phyloP scores from a whole-genome alignment of 1,284 basidiomycete genomes.

The Coriolopsis trogii region DNA sequence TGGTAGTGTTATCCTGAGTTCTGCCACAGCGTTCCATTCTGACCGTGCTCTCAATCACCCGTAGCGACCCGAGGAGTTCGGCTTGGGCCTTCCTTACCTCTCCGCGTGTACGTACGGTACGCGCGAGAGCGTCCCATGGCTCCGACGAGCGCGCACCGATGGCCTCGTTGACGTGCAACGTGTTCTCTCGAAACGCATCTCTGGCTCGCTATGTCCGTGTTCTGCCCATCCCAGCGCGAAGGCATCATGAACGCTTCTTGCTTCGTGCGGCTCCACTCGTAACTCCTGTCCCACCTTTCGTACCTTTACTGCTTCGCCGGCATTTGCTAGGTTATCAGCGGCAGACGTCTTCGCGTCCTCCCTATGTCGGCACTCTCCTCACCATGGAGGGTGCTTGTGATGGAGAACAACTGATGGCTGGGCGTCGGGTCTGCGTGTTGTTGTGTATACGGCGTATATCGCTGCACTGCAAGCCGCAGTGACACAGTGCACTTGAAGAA shows the following conservation, averaged over 20 bases:
- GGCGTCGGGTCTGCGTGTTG: no score
- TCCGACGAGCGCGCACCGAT: conserved; percentile 12
- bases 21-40: no score
- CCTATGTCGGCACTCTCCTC: no score
- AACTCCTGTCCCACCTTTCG: conserved; percentile 14
- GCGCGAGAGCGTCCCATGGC: conserved; percentile 1
- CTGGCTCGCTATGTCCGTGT: conserved; percentile 19
- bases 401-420: no score
- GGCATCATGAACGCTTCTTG: conserved; percentile 8
- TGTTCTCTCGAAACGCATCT: conserved; percentile 5
- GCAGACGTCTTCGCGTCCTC: background rate
- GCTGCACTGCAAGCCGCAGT: no score
- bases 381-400: no score
- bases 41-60: no score
- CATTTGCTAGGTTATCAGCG: background rate
- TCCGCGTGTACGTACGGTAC: background rate
- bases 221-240: conserved; percentile 10
- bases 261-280: no score
- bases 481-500: no score
- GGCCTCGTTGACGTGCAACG: conserved; percentile 11
- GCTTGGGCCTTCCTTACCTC: conserved; percentile 3
- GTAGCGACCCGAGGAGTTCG: no score
- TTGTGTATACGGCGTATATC: no score
- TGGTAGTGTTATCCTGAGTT: no score
- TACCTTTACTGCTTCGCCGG: conserved; percentile 1